A percentile compares a stretch with the other conserved stretches of the same genome.
Conservation (phyloP, 345 rosid genomes). For the Carallia pectinifolia region DNA sequence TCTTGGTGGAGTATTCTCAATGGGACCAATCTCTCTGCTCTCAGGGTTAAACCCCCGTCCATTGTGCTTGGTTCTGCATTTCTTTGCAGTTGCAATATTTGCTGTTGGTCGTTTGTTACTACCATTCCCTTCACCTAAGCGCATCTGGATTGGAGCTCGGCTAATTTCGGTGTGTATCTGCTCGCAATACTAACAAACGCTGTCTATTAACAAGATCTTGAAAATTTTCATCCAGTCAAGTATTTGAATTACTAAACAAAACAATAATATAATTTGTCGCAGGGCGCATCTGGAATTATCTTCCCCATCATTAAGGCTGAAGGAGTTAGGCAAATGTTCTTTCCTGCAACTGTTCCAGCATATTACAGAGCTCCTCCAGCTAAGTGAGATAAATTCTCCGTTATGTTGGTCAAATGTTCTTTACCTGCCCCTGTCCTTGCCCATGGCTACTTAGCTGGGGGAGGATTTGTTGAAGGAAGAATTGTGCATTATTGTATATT, state of each 20-base stretch:
- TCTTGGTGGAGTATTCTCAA: constrained; percentile 43
- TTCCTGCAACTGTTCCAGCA: constrained; percentile 46
- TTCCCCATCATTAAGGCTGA: constrained; percentile 48
- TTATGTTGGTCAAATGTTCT: background rate
- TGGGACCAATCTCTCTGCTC: constrained; percentile 43
- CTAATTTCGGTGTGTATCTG: constrained; percentile 33
- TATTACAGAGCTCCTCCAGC: constrained; percentile 38
- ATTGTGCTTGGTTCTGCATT: constrained; percentile 40
- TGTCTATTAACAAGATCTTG: no score
- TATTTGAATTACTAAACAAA: constrained; percentile 40
- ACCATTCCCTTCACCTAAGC: constrained; percentile 50
- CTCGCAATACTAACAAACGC: background rate
- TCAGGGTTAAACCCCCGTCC: constrained; percentile 50
- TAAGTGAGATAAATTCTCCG: background rate
- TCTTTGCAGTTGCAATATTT: constrained; percentile 45
- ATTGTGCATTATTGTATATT: background rate
- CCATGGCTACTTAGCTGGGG: background rate
- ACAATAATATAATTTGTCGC: constrained; percentile 33
- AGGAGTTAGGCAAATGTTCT: constrained; percentile 50
- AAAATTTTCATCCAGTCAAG: background rate
- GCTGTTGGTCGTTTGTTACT: constrained; percentile 45
- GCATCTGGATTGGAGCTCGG: constrained; percentile 48
- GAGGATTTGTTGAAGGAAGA: background rate
- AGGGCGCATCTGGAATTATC: constrained; percentile 42
- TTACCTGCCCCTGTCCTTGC: background rate